phyloP scores from a whole-genome alignment of 2,329 filamentous ascomycete species.

The Teratosphaeria pseudoeucalypti region DNA sequence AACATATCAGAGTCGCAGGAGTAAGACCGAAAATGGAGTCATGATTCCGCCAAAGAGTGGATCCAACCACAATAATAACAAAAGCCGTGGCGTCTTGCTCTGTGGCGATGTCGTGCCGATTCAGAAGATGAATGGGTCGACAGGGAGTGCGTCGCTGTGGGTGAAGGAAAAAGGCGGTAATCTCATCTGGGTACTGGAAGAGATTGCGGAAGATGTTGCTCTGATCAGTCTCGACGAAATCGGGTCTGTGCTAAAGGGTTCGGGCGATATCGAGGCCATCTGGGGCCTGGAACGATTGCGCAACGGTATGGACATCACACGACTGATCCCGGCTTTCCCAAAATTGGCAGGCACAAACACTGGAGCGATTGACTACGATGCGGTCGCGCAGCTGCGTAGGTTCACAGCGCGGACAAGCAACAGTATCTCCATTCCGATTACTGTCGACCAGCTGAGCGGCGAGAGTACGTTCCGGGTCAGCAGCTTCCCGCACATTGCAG shows the following conservation, averaged over 20 bases:
- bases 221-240: constrained; percentile 67
- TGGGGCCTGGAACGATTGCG: constrained; percentile 65
- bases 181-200: constrained; percentile 94
- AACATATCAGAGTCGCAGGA: constrained; percentile 43
- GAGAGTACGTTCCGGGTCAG: constrained; percentile 70
- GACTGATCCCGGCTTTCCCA: constrained; percentile 72
- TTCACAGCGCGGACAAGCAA: constrained; percentile 76
- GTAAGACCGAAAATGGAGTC: constrained; percentile 55
- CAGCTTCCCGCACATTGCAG: constrained; percentile 93
- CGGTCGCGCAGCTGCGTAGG: constrained; percentile 60
- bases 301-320: constrained; percentile 62
- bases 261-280: constrained; percentile 71
- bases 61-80: constrained; percentile 57
- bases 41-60: constrained; percentile 30
- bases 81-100: constrained; percentile 77
- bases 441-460: constrained; percentile 61
- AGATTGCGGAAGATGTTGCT: constrained; percentile 90
- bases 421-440: constrained; percentile 72
- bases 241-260: constrained; percentile 58
- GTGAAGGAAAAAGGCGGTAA: constrained; percentile 94
- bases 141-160: constrained; percentile 90
- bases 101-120: constrained; percentile 98
- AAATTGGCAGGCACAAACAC: constrained; percentile 61
- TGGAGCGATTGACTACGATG: constrained; percentile 67
- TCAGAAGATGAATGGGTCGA: constrained; percentile 84